These are phyloP conservation scores for Myxozyma monticola DNA, from an alignment of 805 yeast species.

Conservation along the genomic window DNA sequence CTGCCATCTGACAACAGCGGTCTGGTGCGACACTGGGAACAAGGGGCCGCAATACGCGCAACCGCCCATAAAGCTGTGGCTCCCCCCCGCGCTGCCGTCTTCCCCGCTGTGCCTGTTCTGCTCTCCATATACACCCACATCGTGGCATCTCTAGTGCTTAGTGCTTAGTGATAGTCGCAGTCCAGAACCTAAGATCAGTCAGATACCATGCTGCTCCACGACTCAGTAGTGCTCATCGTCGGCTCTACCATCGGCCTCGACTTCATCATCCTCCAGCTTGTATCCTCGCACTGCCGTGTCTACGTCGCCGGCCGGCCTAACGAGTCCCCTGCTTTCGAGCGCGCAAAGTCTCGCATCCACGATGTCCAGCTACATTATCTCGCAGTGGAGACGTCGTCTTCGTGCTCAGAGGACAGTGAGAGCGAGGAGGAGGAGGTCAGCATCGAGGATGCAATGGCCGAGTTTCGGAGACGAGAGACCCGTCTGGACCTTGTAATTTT, in stretches of 20 bases:
- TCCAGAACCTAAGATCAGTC: too few species aligned
- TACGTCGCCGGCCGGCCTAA: constrained; percentile 16
- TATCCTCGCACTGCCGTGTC: constrained; percentile 19
- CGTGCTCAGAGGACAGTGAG: constrained; percentile 5
- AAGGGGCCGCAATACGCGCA: too few species aligned
- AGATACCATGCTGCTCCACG: constrained; percentile 9
- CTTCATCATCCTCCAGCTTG: constrained; percentile 24
- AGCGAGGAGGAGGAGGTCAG: constrained; percentile 4
- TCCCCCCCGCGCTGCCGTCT: not conserved
- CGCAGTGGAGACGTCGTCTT: constrained; percentile 1
- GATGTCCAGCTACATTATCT: constrained; percentile 6
- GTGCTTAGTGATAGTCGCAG: too few species aligned
- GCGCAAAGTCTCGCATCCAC: constrained; percentile 15
- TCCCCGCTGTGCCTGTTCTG: not conserved
- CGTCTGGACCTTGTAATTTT: constrained; percentile 23
- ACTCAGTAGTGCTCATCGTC: constrained; percentile 21
- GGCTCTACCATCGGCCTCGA: constrained; percentile 26
- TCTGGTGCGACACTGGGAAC: too few species aligned
- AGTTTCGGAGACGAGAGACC: constrained; percentile 16
- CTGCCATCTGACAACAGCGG: too few species aligned
- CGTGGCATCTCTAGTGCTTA: not conserved
- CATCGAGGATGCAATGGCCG: not conserved
- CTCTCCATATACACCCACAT: not conserved
- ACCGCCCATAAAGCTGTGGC: too few species aligned
- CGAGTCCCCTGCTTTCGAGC: constrained; percentile 18